Conservation (phyloP, 2,329 filamentous ascomycete genomes). For the Venturia pyrina region DNA sequence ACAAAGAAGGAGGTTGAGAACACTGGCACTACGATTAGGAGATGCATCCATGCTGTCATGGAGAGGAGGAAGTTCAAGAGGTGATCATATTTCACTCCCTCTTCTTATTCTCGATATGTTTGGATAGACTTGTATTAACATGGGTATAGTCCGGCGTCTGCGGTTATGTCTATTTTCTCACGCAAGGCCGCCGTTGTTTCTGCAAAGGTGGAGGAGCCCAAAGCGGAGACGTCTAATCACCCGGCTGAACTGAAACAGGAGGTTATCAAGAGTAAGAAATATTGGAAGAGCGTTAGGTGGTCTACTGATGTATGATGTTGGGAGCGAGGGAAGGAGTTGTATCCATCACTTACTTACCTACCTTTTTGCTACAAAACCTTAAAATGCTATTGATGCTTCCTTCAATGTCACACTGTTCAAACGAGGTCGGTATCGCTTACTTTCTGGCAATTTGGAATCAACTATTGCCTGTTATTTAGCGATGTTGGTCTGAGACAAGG, state of each 20-base stretch:
- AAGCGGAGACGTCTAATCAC: not conserved
- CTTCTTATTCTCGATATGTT: not conserved
- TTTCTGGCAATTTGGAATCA: conserved; percentile 16
- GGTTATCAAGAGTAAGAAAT: not conserved
- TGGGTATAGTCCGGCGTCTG: not conserved
- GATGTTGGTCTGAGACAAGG: too few species aligned
- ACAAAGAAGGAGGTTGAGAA: conserved; percentile 95
- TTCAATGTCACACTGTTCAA: too few species aligned
- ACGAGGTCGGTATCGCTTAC: too few species aligned
- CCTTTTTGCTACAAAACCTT: not conserved
- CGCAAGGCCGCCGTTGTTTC: not conserved
- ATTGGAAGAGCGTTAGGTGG: conserved; percentile 2
- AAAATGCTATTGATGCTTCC: not conserved
- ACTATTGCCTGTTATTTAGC: too few species aligned
- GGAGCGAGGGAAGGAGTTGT: not conserved
- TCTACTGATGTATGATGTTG: not conserved
- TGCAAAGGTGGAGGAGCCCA: not conserved
- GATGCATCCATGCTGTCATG: conserved; percentile 91
- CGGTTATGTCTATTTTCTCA: not conserved
- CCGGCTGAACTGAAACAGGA: not conserved
- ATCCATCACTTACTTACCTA: not conserved
- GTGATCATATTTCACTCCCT: not conserved
- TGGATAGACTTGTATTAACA: conserved; percentile 2
- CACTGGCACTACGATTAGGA: conserved; percentile 75
- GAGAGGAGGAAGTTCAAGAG: conserved; percentile 11